Percentiles rank a stretch among this genome's conserved stretches.
Evolutionary conservation across 441 rosid genomes (phyloP).

Genomic region (Euphorbia corollata): DNA sequence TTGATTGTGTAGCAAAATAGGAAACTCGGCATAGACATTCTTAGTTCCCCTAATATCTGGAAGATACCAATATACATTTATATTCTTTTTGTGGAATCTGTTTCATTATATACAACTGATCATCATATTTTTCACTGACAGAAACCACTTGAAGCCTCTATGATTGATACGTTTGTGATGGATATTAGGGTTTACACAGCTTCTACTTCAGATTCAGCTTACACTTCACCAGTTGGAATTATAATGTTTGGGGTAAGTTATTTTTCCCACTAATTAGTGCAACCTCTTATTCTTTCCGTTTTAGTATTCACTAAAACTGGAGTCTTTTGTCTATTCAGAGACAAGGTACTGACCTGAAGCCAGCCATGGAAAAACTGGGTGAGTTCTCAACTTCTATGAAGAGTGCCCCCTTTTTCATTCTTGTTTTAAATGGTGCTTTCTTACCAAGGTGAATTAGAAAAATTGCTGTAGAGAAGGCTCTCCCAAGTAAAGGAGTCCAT

Average conservation of each 20-base stretch:
- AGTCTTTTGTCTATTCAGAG: conserved; percentile 35
- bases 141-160: conserved; percentile 32
- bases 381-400: conserved; percentile 24
- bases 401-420: neutral
- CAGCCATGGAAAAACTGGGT: conserved; percentile 57
- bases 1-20: neutral
- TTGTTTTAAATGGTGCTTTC: neutral
- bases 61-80: neutral
- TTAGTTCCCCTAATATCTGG: neutral
- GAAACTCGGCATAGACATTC: neutral
- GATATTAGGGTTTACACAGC: conserved; percentile 46
- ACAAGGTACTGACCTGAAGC: conserved; percentile 33
- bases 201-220: conserved; percentile 43
- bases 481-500: neutral
- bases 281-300: conserved; percentile 15
- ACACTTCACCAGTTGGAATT: conserved; percentile 49
- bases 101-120: conserved; percentile 12
- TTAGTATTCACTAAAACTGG: conserved; percentile 9
- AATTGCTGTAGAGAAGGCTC: neutral
- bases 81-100: conserved; percentile 3
- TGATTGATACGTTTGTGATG: conserved; percentile 51
- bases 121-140: neutral
- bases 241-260: conserved; percentile 69
- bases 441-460: neutral
- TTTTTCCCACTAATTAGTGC: conserved; percentile 12